Conservation (phyloP, 2,329 filamentous ascomycete species). For the Fusarium sp. region DNA sequence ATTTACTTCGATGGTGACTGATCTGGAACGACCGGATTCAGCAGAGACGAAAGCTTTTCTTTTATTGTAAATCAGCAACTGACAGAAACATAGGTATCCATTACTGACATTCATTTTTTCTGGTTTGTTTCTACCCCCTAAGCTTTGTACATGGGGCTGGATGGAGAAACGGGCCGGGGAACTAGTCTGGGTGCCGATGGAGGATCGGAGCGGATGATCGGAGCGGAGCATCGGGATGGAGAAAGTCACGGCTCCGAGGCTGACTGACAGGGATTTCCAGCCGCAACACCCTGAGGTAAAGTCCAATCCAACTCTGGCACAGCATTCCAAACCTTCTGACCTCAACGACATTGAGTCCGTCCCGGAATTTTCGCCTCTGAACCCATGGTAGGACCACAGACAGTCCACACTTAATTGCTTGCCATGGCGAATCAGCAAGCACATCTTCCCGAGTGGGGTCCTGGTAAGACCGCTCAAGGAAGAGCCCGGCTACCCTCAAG, state of each 20-base stretch:
- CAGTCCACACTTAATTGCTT: neutral
- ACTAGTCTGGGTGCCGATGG: neutral
- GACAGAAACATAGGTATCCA: neutral
- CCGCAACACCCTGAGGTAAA: neutral
- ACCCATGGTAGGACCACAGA: neutral
- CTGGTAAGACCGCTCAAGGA: conserved; percentile 17
- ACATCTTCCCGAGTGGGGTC: conserved; percentile 12
- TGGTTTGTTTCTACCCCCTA: neutral
- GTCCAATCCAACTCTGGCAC: neutral
- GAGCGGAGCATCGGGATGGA: conserved; percentile 17
- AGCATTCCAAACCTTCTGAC: neutral
- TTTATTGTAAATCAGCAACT: neutral
- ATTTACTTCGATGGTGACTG: neutral
- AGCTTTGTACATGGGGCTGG: neutral
- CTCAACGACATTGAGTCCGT: neutral
- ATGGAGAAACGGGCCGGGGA: conserved; percentile 17
- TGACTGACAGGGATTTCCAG: neutral
- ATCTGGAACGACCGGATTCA: neutral
- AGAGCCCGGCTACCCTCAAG: conserved; percentile 21
- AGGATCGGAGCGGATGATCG: conserved; percentile 34
- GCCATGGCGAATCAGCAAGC: conserved; percentile 13
- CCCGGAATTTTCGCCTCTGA: neutral
- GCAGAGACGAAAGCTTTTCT: neutral
- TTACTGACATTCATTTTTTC: neutral
- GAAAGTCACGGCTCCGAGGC: conserved; percentile 18